Percentiles rank a stretch among this genome's conserved stretches.
Conservation (phyloP, 805 yeast species). For the Hanseniaspora mollemarum region DNA sequence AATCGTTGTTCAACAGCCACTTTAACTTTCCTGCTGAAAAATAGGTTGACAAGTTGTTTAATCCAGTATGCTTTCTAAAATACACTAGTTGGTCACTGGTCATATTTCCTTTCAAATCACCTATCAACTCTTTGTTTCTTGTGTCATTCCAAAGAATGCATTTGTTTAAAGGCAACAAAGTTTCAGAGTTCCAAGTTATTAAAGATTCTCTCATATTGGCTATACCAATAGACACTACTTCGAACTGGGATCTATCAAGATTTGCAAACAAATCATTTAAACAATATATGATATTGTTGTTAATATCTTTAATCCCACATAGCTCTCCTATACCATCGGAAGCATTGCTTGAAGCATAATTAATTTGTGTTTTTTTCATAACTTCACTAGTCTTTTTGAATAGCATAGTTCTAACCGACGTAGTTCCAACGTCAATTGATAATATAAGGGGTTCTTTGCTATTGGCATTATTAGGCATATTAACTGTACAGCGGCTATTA, state of each 20-base stretch:
- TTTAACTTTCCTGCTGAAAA: constrained; percentile 81
- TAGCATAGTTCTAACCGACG: constrained; percentile 78
- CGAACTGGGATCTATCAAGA: constrained; percentile 48
- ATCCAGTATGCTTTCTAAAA: constrained; percentile 59
- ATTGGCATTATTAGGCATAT: no score
- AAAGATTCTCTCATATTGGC: constrained; percentile 96
- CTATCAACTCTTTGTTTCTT: constrained; percentile 64
- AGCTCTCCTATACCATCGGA: not conserved
- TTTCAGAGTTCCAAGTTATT: constrained; percentile 69
- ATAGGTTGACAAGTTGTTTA: constrained; percentile 73
- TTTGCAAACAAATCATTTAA: constrained; percentile 52
- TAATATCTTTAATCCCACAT: constrained; percentile 7
- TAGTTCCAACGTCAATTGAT: constrained; percentile 82
- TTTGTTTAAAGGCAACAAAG: constrained; percentile 72
- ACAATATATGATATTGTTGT: constrained; percentile 67
- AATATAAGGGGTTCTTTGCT: constrained; percentile 38
- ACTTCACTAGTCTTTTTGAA: constrained; percentile 65
- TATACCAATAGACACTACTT: constrained; percentile 66
- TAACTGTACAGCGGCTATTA: no score
- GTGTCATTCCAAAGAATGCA: constrained; percentile 95
- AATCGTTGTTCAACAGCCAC: constrained; percentile 79
- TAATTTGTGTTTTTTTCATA: constrained; percentile 80
- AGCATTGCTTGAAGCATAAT: constrained; percentile 34
- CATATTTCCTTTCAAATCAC: constrained; percentile 44
- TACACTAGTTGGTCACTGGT: constrained; percentile 45